Evolutionary conservation across 106 monocot species (phyloP).

Genomic region (Apostasia shenzhenica): DNA sequence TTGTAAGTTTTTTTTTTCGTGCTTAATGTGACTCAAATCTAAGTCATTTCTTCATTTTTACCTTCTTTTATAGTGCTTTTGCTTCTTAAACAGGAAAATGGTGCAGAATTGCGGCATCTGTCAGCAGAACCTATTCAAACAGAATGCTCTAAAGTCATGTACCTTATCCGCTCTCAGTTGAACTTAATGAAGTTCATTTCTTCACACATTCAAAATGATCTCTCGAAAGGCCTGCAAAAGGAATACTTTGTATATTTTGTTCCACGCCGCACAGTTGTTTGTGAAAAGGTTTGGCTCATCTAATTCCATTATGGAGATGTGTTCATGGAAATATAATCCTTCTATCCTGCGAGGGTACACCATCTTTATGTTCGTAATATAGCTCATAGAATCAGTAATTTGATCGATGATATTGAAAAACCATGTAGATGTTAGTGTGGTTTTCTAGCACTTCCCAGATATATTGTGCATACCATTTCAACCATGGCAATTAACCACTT

Average conservation of each 20-base stretch:
- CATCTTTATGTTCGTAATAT: no score
- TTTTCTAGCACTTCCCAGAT: no score
- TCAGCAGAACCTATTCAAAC: constrained; percentile 80
- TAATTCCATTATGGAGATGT: background rate
- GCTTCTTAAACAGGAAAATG: constrained; percentile 57
- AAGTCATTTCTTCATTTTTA: background rate
- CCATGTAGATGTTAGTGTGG: no score
- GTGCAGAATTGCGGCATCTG: constrained; percentile 68
- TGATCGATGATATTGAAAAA: no score
- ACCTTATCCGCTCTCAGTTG: constrained; percentile 65
- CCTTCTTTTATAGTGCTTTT: background rate
- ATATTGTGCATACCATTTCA: no score
- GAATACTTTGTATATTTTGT: constrained; percentile 96
- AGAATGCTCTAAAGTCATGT: constrained; percentile 77
- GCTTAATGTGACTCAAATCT: background rate
- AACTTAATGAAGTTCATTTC: constrained; percentile 76
- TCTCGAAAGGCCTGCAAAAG: constrained; percentile 76
- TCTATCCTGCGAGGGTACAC: no score
- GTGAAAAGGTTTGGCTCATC: constrained; percentile 69
- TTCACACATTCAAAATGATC: constrained; percentile 64
- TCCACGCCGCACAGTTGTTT: constrained; percentile 84
- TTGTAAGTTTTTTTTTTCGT: background rate
- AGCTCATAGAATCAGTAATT: no score
- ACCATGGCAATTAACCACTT: no score
- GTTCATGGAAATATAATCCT: no score